phyloP scores from a whole-genome alignment of 2,329 filamentous ascomycete genomes.

The Neopestalotiopsis rosae region DNA sequence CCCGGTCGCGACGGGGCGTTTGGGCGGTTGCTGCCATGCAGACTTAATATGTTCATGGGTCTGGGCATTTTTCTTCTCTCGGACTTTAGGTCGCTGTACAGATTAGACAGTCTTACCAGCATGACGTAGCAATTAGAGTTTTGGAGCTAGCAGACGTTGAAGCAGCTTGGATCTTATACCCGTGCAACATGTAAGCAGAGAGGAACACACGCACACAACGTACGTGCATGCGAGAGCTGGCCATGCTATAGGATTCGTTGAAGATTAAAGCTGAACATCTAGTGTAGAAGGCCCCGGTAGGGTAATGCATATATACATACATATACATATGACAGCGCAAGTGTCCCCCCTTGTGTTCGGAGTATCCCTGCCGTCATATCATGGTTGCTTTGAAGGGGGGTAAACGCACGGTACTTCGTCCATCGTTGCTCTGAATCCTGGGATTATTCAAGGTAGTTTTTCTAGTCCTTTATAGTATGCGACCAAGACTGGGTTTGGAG shows the following conservation, averaged over 20 bases:
- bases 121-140: slow-evolving; percentile 14
- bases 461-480: neutral
- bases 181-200: slow-evolving; percentile 8
- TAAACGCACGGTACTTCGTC: slow-evolving; percentile 6
- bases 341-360: neutral
- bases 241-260: neutral
- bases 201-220: neutral
- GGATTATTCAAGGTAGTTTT: neutral
- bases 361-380: neutral
- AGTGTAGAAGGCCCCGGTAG: neutral
- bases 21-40: neutral
- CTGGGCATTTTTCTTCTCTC: neutral
- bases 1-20: neutral
- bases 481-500: neutral
- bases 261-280: neutral
- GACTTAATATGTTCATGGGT: neutral
- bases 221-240: neutral
- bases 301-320: neutral
- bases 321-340: slow-evolving; percentile 1
- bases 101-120: slow-evolving; percentile 4
- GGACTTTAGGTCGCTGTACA: neutral
- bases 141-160: neutral
- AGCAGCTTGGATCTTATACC: slow-evolving; percentile 5
- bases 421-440: neutral
- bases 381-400: neutral